A percentile compares a stretch with the other conserved stretches of the same genome.
Evolutionary conservation across 306 rosid species (phyloP).

Genomic region (Argentina anserina): DNA sequence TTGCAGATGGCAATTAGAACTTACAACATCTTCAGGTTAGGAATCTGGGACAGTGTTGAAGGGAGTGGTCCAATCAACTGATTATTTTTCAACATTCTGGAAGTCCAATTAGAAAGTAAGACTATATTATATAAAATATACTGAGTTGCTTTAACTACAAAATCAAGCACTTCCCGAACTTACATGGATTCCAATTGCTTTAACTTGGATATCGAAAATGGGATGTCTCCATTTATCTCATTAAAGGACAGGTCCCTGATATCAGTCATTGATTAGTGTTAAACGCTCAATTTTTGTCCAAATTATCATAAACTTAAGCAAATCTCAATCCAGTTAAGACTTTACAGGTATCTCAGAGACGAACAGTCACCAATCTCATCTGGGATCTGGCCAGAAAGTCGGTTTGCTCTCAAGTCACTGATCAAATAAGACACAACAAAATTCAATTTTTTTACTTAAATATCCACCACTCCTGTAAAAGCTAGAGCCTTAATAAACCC

Average conservation of each 20-base stretch:
- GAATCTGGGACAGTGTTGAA: slow-evolving; percentile 95
- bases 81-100: slow-evolving; percentile 76
- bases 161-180: slow-evolving; percentile 32
- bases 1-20: slow-evolving; percentile 23
- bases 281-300: too few relatives aligned
- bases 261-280: background rate
- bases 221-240: slow-evolving; percentile 84
- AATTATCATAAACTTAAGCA: background rate
- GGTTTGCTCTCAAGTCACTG: slow-evolving; percentile 79
- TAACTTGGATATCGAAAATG: slow-evolving; percentile 88
- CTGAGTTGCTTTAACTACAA: background rate
- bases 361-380: slow-evolving; percentile 98
- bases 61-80: slow-evolving; percentile 90
- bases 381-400: slow-evolving; percentile 95
- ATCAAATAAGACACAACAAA: slow-evolving; percentile 17
- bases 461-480: background rate
- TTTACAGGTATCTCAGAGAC: slow-evolving; percentile 62
- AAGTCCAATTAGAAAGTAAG: background rate
- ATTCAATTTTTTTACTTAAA: background rate
- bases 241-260: slow-evolving; percentile 77
- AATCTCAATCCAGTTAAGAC: background rate
- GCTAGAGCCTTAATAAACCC: background rate
- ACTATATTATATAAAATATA: background rate
- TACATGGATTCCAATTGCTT: slow-evolving; percentile 81
- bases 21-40: slow-evolving; percentile 89